A percentile compares a stretch with the other conserved stretches of the same genome.
phyloP scores from a whole-genome alignment of 805 yeast species.

The Priceomyces haplophilus region DNA sequence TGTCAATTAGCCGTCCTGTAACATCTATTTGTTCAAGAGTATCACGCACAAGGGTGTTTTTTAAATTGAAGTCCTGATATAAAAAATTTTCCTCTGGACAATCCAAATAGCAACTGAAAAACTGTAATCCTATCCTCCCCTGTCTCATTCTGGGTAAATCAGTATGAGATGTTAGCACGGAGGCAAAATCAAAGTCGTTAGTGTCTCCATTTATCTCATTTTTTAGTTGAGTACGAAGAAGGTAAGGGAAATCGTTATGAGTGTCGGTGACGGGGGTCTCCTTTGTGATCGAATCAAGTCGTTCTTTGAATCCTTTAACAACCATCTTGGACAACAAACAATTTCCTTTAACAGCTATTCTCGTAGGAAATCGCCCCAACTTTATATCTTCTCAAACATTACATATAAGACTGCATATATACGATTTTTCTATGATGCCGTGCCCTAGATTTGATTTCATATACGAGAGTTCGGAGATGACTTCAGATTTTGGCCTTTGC shows the following conservation, averaged over 20 bases:
- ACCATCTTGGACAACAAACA: neutral
- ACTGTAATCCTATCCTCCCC: slow-evolving; percentile 49
- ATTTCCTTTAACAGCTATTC: no score
- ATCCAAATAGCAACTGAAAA: slow-evolving; percentile 49
- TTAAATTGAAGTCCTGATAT: slow-evolving; percentile 44
- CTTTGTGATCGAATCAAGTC: neutral
- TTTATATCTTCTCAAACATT: no score
- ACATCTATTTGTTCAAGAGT: slow-evolving; percentile 55
- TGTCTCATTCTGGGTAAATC: slow-evolving; percentile 39
- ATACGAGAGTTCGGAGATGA: no score
- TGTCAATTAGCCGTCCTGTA: slow-evolving; percentile 41
- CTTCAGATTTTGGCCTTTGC: neutral
- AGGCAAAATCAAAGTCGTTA: slow-evolving; percentile 37
- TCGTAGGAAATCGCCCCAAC: no score
- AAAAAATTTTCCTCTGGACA: slow-evolving; percentile 39
- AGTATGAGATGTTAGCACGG: slow-evolving; percentile 40
- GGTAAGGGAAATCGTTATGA: slow-evolving; percentile 53
- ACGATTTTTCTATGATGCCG: no score
- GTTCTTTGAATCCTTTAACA: neutral
- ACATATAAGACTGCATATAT: no score
- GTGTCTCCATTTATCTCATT: slow-evolving; percentile 28
- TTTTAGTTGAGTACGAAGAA: slow-evolving; percentile 44
- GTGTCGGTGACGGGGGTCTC: slow-evolving; percentile 36
- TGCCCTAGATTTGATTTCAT: no score
- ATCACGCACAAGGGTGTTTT: slow-evolving; percentile 47